A percentile compares a stretch with the other conserved stretches of the same genome.
phyloP scores from a whole-genome alignment of 768 basidiomycete species.

The Termitomyces sp. region DNA sequence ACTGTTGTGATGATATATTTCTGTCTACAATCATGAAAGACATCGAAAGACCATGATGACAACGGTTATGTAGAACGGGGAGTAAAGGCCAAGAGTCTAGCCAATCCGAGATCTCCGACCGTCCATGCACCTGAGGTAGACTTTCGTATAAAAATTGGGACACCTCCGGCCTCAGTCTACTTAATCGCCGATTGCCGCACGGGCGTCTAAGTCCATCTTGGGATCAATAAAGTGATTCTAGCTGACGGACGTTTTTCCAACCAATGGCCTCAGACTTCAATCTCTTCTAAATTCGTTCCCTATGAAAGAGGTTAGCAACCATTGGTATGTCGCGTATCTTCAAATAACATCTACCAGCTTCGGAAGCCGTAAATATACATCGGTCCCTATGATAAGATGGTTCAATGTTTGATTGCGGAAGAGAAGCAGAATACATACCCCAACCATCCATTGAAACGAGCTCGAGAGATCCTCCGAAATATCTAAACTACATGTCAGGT shows the following conservation, averaged over 20 bases:
- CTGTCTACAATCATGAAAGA: neutral
- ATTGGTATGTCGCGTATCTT: neutral
- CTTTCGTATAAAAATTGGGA: neutral
- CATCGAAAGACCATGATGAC: neutral
- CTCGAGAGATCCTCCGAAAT: slow-evolving; percentile 81
- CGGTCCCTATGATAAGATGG: slow-evolving; percentile 54
- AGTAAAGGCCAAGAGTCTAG: neutral
- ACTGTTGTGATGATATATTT: neutral
- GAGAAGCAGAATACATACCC: slow-evolving; percentile 47
- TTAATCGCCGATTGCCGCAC: neutral
- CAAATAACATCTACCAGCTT: slow-evolving; percentile 56
- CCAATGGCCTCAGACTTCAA: slow-evolving; percentile 56
- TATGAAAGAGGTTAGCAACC: slow-evolving; percentile 24
- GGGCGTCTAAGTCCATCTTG: neutral
- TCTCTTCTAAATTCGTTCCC: slow-evolving; percentile 86
- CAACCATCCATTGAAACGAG: slow-evolving; percentile 80
- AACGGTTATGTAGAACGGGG: no score
- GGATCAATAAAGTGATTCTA: neutral
- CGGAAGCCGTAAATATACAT: slow-evolving; percentile 78
- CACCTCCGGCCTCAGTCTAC: no score
- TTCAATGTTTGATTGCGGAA: slow-evolving; percentile 3
- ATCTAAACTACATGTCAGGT: slow-evolving; percentile 39
- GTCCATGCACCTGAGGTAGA: neutral
- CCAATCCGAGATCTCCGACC: no score
- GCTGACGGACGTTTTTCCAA: neutral